phyloP scores from a whole-genome alignment of 192 early-diverging fungal genomes.

The Mortierella claussenii region DNA sequence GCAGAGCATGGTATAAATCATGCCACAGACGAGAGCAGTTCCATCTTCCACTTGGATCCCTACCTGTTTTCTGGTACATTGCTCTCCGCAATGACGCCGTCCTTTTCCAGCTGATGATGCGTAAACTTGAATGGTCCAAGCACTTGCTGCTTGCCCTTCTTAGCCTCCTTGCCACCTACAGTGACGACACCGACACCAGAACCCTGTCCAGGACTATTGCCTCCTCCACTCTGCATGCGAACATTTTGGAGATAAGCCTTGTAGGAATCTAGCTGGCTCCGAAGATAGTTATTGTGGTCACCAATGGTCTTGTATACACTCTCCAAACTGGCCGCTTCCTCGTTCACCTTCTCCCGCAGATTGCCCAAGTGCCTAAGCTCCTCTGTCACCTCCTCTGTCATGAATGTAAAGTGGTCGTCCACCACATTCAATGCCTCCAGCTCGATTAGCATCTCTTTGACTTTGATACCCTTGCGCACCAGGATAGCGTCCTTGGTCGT shows the following conservation, averaged over 20 bases:
- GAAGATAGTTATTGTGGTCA: conserved; percentile 93
- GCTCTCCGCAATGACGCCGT: conserved; percentile 92
- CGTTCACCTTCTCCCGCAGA: conserved; percentile 86
- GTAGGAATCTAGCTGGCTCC: conserved; percentile 91
- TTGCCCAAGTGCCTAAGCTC: conserved; percentile 93
- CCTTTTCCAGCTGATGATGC: conserved; percentile 85
- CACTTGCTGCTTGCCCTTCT: conserved; percentile 59
- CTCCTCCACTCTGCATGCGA: conserved; percentile 77
- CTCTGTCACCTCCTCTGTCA: conserved; percentile 90
- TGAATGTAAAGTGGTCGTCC: conserved; percentile 83
- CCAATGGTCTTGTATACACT: conserved; percentile 92
- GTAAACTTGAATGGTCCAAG: conserved; percentile 87
- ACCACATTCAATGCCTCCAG: conserved; percentile 83
- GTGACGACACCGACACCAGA: conserved; percentile 72
- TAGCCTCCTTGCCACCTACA: conserved; percentile 62
- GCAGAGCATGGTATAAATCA: too few relatives aligned
- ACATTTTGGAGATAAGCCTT: conserved; percentile 96
- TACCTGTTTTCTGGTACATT: conserved; percentile 91
- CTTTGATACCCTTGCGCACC: conserved; percentile 95
- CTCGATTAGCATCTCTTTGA: conserved; percentile 92
- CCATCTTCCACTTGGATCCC: neutral
- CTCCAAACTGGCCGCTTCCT: conserved; percentile 81
- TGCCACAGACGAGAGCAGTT: neutral
- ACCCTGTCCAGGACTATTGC: conserved; percentile 34
- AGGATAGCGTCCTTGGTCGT: conserved; percentile 88